Evolutionary conservation across 164 flowering plant species (phyloP).

Genomic region (Vitis cinerea): DNA sequence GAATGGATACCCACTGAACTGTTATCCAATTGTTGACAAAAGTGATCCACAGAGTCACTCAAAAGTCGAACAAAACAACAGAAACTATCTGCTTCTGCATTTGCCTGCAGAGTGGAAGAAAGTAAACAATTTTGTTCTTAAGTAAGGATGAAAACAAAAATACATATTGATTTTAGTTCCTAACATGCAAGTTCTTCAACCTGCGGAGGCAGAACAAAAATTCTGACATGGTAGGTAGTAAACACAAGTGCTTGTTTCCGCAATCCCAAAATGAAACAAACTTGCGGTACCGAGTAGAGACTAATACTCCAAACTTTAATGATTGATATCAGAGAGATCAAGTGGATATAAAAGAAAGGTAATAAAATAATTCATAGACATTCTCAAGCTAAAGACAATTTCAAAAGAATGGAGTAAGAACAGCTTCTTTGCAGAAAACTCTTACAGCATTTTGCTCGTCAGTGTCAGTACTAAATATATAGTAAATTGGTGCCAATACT

Average conservation of each 20-base stretch:
- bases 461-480: slow-evolving; percentile 51
- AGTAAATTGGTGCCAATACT: slow-evolving; percentile 70
- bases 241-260: too few species aligned
- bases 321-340: too few species aligned
- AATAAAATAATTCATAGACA: not conserved
- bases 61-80: slow-evolving; percentile 67
- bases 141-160: not conserved
- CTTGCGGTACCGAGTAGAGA: not conserved
- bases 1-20: slow-evolving; percentile 65
- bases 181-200: not conserved
- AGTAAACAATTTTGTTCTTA: not conserved
- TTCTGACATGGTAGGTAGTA: too few species aligned
- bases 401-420: not conserved
- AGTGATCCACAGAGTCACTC: slow-evolving; percentile 76
- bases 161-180: not conserved
- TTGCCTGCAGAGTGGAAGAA: slow-evolving; percentile 36
- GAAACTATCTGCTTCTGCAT: slow-evolving; percentile 82
- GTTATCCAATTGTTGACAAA: slow-evolving; percentile 66
- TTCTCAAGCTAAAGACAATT: not conserved
- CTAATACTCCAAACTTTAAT: not conserved
- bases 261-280: too few species aligned
- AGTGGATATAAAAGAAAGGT: not conserved
- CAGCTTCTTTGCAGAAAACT: slow-evolving; percentile 2
- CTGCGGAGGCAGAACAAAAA: not conserved
- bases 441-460: slow-evolving; percentile 62